Evolutionary conservation across 257 asterid species (phyloP), one percentile per base, ranked within the genome.

Genomic region (Solanum etuberosum): DNA sequence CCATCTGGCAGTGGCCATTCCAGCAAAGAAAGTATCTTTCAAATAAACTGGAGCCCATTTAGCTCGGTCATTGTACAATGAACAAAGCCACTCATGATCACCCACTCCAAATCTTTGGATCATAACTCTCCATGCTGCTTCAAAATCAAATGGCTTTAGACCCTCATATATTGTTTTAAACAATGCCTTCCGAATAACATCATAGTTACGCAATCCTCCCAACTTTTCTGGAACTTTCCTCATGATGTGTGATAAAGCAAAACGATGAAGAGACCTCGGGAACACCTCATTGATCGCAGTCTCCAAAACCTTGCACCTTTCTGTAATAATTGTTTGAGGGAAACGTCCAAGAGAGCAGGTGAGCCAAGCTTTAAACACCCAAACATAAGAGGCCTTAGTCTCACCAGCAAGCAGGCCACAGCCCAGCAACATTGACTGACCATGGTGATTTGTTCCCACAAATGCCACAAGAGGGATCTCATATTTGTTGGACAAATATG

Each of bases 371-470:
- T 91, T 91, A 83, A 95, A 91, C 25, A 95, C 77, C 99, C 98
- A 96, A 83, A 73, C 77, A 90, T 95, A 96, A 2, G 96, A 96
- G 86, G 89, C 89, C 18, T 38, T 68, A 1, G 91, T 91, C 90
- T 93, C 99, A 12, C 92, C 89, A 6, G 98, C 90, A 87, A 96
- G 98, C 83, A 96, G 88, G 83, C 98, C 98, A 87, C 99, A 95
- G n/a, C 98, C 99, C 71, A 96, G 93, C 88, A 95, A 92, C 83
- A 95, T 91, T 5, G 91, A 92, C 65, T 92, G 98, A 59, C 94
- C 98, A 83, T 94, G 98, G 90, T 96, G 95, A 93, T 96, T 96
- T 83, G 92, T 84, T 86, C 98, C 95, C 43, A 96, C 97, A 88
- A 96, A 89, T 71, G 94, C 83, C 87, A 92, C 96, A 16, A 96